Conservation (phyloP, 257 asterid species). For the Avicennia marina region DNA sequence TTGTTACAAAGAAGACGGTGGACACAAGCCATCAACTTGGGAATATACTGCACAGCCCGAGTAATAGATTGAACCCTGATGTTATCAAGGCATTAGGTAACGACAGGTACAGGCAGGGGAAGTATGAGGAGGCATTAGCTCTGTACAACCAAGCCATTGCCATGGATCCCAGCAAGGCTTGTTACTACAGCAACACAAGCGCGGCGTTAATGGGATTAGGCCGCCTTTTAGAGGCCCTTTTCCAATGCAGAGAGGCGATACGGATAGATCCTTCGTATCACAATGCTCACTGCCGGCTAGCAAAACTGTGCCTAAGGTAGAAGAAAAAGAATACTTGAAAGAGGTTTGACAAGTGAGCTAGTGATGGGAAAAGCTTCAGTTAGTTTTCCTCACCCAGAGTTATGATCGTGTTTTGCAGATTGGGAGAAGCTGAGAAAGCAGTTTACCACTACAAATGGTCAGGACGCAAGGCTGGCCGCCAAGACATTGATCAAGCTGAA, state of each 20-base stretch:
- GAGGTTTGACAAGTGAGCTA: not conserved
- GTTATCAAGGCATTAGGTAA: conserved; percentile 50
- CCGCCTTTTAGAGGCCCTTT: conserved; percentile 48
- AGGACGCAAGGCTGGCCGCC: conserved; percentile 33
- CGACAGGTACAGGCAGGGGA: conserved; percentile 41
- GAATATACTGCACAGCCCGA: conserved; percentile 17
- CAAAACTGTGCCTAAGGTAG: conserved; percentile 51
- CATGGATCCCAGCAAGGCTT: conserved; percentile 44
- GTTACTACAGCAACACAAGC: conserved; percentile 51
- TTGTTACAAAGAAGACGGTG: conserved; percentile 17
- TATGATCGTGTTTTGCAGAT: conserved; percentile 29
- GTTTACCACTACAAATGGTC: conserved; percentile 37
- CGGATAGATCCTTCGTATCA: conserved; percentile 40
- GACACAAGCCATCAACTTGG: conserved; percentile 18
- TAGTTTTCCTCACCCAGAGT: not conserved
- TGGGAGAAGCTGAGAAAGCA: conserved; percentile 59
- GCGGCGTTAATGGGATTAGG: conserved; percentile 58
- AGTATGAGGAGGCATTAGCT: conserved; percentile 43
- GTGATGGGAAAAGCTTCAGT: not conserved
- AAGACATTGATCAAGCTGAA: conserved; percentile 40
- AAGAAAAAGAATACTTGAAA: not conserved
- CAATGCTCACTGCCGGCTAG: conserved; percentile 57
- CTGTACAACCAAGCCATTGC: conserved; percentile 54
- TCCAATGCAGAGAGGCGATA: conserved; percentile 47
- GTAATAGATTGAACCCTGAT: conserved; percentile 34